phyloP scores from a whole-genome alignment of 208 protist genomes.

The Herpetomonas tarakana region DNA sequence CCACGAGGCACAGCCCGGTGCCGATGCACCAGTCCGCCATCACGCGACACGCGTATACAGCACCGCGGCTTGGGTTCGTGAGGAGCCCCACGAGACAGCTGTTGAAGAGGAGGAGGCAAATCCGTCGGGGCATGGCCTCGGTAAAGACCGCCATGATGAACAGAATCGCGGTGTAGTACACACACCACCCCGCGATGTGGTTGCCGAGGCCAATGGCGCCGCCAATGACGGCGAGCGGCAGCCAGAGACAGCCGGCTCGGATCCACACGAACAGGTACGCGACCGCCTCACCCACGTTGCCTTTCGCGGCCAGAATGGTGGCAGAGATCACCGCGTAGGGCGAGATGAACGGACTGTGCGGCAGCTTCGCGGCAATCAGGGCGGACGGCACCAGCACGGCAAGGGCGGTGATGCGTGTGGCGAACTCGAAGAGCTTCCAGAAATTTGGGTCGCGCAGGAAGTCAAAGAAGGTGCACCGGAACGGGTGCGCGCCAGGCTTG shows the following conservation, averaged over 20 bases:
- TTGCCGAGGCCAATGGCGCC: slow-evolving; percentile 50
- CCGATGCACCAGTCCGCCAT: slow-evolving; percentile 89
- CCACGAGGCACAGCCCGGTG: slow-evolving; percentile 59
- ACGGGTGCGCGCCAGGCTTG: slow-evolving; percentile 7
- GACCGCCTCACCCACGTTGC: slow-evolving; percentile 67
- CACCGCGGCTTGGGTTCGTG: slow-evolving; percentile 19
- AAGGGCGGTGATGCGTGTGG: slow-evolving; percentile 62
- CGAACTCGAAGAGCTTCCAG: slow-evolving; percentile 80
- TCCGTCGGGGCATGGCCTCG: slow-evolving; percentile 62
- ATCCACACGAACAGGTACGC: slow-evolving; percentile 72
- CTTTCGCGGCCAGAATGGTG: slow-evolving; percentile 58
- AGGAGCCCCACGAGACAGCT: slow-evolving; percentile 74
- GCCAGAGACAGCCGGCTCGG: slow-evolving; percentile 71
- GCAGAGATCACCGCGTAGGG: slow-evolving; percentile 61
- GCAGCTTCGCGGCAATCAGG: slow-evolving; percentile 52
- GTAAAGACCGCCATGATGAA: slow-evolving; percentile 84
- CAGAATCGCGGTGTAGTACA: slow-evolving; percentile 73
- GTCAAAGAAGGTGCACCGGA: slow-evolving; percentile 58
- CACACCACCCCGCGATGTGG: slow-evolving; percentile 61
- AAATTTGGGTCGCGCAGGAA: slow-evolving; percentile 58
- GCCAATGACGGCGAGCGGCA: slow-evolving; percentile 70
- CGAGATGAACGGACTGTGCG: slow-evolving; percentile 62
- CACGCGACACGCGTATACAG: slow-evolving; percentile 62
- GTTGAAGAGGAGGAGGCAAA: slow-evolving; percentile 89
- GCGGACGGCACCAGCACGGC: slow-evolving; percentile 56